phyloP scores from a whole-genome alignment of 164 flowering plant species.

The Santalum album region DNA sequence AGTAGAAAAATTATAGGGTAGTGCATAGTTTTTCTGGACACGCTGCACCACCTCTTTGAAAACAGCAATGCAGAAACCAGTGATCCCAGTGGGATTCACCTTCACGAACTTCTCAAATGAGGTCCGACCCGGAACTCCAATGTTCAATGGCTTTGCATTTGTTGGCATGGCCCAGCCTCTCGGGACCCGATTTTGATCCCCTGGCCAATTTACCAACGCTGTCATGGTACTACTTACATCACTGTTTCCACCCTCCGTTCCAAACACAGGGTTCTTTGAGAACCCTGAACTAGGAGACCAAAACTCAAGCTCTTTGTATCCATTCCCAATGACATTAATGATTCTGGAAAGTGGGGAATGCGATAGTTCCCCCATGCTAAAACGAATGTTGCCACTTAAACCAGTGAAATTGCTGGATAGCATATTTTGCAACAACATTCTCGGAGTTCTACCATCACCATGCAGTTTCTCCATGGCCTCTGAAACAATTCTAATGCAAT shows the following conservation, averaged over 20 bases:
- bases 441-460: background rate
- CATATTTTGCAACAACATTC: background rate
- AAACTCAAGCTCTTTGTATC: background rate
- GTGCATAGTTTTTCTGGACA: slow-evolving; percentile 21
- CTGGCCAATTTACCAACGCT: slow-evolving; percentile 31
- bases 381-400: background rate
- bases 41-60: slow-evolving; percentile 22
- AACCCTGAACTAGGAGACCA: slow-evolving; percentile 5
- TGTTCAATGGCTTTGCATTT: slow-evolving; percentile 22
- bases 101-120: slow-evolving; percentile 37
- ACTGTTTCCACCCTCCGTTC: background rate
- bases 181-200: slow-evolving; percentile 17
- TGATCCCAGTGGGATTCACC: slow-evolving; percentile 7
- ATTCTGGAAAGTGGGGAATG: background rate
- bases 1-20: slow-evolving; percentile 18
- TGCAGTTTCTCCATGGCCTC: background rate
- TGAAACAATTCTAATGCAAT: background rate
- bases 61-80: slow-evolving; percentile 50
- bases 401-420: background rate
- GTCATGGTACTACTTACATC: background rate
- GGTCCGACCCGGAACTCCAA: slow-evolving; percentile 39
- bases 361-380: background rate
- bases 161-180: slow-evolving; percentile 48
- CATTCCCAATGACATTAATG: background rate
- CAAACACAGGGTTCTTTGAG: background rate